Conservation (phyloP, 768 basidiomycete genomes). For the Tylopilus balloui region DNA sequence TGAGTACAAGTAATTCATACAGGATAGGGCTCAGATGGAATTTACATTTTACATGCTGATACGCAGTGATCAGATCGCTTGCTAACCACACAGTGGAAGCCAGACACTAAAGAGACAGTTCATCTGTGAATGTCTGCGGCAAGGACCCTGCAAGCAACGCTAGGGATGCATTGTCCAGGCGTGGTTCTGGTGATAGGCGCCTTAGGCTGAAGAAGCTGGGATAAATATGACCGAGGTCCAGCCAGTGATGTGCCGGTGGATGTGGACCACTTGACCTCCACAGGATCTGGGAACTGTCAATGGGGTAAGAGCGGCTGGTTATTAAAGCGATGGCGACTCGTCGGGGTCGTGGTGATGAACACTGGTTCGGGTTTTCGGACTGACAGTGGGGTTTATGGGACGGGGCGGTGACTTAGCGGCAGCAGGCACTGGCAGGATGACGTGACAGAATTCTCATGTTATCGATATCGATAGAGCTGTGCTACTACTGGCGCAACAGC, state of each 20-base stretch:
- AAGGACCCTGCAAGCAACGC: constrained; percentile 9
- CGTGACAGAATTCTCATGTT: background rate
- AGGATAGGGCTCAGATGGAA: too few species aligned
- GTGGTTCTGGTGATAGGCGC: constrained; percentile 1
- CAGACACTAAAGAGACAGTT: background rate
- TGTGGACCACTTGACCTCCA: background rate
- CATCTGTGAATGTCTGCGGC: background rate
- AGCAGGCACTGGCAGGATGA: background rate
- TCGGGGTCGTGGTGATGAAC: background rate
- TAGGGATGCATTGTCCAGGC: constrained; percentile 9
- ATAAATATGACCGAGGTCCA: constrained; percentile 1
- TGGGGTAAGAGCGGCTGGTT: background rate
- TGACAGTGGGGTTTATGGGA: too few species aligned
- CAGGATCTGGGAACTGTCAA: too few species aligned
- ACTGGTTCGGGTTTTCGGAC: background rate
- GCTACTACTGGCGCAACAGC: background rate
- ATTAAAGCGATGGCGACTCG: too few species aligned
- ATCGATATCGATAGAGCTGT: background rate
- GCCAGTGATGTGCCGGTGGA: background rate
- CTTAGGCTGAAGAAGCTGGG: background rate
- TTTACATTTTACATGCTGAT: background rate
- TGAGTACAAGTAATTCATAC: background rate
- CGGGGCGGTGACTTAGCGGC: too few species aligned
- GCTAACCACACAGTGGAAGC: background rate
- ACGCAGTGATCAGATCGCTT: constrained; percentile 4